These are phyloP conservation scores for Malus domestica DNA, from an alignment of 306 rosid genomes.

Conservation along the genomic window DNA sequence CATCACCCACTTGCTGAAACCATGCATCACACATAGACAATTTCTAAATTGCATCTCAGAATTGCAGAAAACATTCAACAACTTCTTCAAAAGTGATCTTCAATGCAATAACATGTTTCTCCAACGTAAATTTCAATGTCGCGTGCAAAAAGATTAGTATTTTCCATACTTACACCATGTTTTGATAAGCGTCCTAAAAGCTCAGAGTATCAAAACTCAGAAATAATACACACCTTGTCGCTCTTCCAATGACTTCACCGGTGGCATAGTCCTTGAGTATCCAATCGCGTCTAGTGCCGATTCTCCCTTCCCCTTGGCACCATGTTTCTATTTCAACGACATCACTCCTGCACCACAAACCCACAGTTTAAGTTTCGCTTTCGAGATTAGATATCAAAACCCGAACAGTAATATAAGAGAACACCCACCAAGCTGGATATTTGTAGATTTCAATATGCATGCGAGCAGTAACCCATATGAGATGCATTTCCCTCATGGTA, in stretches of 20 bases:
- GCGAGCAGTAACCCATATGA: conserved; percentile 98
- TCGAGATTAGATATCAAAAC: not conserved
- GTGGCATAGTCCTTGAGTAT: conserved; percentile 68
- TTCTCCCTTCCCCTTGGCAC: conserved; percentile 92
- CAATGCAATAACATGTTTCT: not conserved
- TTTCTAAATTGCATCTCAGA: conserved; percentile 9
- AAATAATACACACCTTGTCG: conserved; percentile 56
- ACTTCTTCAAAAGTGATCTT: not conserved
- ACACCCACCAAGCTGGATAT: conserved; percentile 84
- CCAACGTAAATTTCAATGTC: not conserved
- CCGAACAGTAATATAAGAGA: not conserved
- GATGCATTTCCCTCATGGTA: conserved; percentile 87
- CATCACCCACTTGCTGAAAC: conserved; percentile 95
- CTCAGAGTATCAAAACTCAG: not conserved
- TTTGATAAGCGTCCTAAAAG: not conserved
- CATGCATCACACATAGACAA: conserved; percentile 20
- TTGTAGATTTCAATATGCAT: conserved; percentile 97
- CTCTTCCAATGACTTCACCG: conserved; percentile 83
- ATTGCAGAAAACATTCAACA: not conserved
- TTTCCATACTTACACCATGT: not conserved
- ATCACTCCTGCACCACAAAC: conserved; percentile 67
- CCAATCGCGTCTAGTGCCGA: conserved; percentile 94
- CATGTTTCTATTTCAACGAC: conserved; percentile 94
- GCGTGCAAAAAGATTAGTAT: too few relatives aligned
- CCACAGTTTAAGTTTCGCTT: conserved; percentile 10